These are phyloP conservation scores for Marchantia paleacea DNA, from an alignment of 225 moss, liverwort and hornwort species.

Conservation along the genomic window DNA sequence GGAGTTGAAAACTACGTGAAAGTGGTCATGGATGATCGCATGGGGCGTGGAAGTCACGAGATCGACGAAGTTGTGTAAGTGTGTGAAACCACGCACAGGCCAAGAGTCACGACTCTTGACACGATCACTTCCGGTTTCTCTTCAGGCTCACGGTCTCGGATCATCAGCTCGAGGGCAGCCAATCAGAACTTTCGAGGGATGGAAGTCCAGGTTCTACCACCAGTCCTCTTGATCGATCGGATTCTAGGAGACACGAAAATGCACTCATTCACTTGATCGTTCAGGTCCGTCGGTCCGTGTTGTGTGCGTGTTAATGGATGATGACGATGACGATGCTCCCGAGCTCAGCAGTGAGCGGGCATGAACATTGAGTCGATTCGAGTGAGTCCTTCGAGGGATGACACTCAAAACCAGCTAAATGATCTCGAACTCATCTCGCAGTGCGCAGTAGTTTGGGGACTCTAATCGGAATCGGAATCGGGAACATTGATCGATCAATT, in stretches of 20 bases:
- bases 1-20: background rate
- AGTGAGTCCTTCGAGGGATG: no score
- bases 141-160: background rate
- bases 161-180: background rate
- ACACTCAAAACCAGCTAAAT: background rate
- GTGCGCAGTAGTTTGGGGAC: background rate
- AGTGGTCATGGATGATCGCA: background rate
- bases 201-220: background rate
- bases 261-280: background rate
- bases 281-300: no score
- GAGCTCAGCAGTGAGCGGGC: no score
- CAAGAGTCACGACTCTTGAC: background rate
- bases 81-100: background rate
- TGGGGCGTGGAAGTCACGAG: background rate
- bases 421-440: background rate
- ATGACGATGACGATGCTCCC: no score
- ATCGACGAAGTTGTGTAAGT: background rate
- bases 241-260: background rate
- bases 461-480: no score
- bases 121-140: background rate
- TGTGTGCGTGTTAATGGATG: no score
- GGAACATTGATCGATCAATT: no score
- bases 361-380: no score
- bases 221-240: background rate
- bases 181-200: background rate